These are phyloP conservation scores for Croton laevigatus DNA, from an alignment of 441 rosid species.

Conservation along the genomic window DNA sequence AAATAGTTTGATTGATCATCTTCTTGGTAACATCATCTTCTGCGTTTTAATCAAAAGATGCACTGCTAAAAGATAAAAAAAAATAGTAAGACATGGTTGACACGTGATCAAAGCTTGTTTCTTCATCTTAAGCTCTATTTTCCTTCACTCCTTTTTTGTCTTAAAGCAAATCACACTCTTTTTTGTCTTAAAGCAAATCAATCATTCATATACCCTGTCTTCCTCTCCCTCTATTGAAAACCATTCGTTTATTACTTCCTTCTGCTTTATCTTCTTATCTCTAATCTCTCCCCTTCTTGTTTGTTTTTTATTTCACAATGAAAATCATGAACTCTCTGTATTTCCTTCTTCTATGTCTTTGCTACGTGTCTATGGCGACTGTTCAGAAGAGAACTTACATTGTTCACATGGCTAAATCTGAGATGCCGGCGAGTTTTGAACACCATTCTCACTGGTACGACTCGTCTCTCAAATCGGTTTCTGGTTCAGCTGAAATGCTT, in stretches of 20 bases:
- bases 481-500: constrained; percentile 51
- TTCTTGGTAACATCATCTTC: background rate
- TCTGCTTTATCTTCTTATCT: background rate
- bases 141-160: no score
- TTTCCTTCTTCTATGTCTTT: constrained; percentile 31
- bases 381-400: constrained; percentile 50
- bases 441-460: constrained; percentile 79
- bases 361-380: constrained; percentile 32
- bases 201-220: constrained; percentile 34
- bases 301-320: background rate
- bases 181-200: constrained; percentile 23
- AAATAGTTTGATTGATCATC: no score
- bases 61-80: constrained; percentile 19
- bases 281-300: background rate
- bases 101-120: constrained; percentile 32
- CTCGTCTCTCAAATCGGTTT: constrained; percentile 67
- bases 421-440: constrained; percentile 59
- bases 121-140: background rate
- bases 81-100: constrained; percentile 6
- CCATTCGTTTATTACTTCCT: no score
- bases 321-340: constrained; percentile 13
- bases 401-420: constrained; percentile 66
- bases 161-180: no score
- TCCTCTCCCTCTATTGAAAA: background rate
- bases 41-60: background rate